These are phyloP conservation scores for Sporothrix pallida DNA, from an alignment of 2,329 filamentous ascomycete genomes.

Conservation along the genomic window DNA sequence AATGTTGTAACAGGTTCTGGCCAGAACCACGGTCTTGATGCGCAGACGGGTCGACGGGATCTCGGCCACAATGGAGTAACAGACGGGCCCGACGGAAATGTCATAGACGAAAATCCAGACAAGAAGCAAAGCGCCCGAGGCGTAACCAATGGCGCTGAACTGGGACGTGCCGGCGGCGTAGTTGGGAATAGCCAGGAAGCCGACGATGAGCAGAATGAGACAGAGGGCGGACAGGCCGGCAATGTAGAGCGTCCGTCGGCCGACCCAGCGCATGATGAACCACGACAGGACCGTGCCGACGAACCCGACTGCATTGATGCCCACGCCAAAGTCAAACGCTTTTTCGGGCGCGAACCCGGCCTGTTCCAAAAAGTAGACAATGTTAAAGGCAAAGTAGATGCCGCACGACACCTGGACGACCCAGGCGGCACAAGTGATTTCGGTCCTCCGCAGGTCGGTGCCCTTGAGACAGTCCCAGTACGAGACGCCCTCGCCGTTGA, in stretches of 20 bases:
- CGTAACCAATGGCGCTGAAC: constrained; percentile 13
- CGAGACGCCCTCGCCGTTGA: constrained; percentile 39
- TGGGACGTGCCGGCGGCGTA: not conserved
- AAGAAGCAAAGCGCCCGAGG: constrained; percentile 31
- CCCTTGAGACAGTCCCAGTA: constrained; percentile 57
- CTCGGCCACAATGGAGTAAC: constrained; percentile 46
- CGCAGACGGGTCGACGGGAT: constrained; percentile 46
- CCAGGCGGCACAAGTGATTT: constrained; percentile 51
- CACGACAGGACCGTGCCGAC: constrained; percentile 35
- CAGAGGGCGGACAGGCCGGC: constrained; percentile 32
- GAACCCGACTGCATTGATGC: constrained; percentile 43
- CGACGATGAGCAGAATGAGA: constrained; percentile 34
- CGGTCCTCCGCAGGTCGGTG: constrained; percentile 52
- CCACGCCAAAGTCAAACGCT: constrained; percentile 46
- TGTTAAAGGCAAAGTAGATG: constrained; percentile 46
- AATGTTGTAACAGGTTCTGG: constrained; percentile 43
- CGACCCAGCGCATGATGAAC: constrained; percentile 35
- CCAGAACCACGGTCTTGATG: constrained; percentile 45
- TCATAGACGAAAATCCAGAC: constrained; percentile 42
- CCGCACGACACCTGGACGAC: constrained; percentile 42
- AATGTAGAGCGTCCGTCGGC: constrained; percentile 37
- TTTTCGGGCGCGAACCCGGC: constrained; percentile 43
- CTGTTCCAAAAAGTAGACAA: constrained; percentile 38
- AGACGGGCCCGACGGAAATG: constrained; percentile 49
- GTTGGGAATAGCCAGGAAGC: constrained; percentile 37